Base-by-base conservation (phyloP, 148 eudicot species). In the Linanthus parryae region DNA sequence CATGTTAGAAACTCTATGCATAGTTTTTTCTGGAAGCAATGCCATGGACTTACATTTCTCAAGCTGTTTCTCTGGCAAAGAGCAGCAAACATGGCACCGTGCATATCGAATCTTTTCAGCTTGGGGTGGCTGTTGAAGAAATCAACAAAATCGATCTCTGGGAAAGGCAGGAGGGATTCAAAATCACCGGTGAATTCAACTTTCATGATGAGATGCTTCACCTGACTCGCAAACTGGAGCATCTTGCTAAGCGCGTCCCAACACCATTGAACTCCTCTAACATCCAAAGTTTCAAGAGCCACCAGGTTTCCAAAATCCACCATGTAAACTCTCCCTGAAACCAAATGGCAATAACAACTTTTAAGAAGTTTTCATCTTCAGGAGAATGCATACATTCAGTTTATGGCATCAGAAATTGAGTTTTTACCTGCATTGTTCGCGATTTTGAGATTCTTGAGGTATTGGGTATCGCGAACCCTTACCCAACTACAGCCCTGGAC, bases 51-150 rank as follows among this genome's bases (percentile, higher is more conserved):
- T 49, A 84, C 99, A 77, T 84, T 77, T 80, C 65, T 84, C 46
- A 87, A 73, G 76, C 96, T 87, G 74, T 84, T 78, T 68, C 72
- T 84, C 62, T 84, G 96, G 74, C 96, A 92, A 30, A 92, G 83
- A 46, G 99, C 99, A 65, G 96, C 99, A 72, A 92, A 87, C 96
- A 92, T 87, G 50, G 99, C 96, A 54, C 98, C 99, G 46, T 88
- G 99, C 28, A 92, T 75, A 50, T 87, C 94, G 20, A 92, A 84
- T 31, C 59, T 84, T 54, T 54, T 71, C 37, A 92, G 85, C 73
- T 82, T 92, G 0, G 80, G 85, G 44, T 92, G 96, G 42, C 72
- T 66, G 40, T 84, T 82, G 30, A 92, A 92, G 78, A 92, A 92
- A 31, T 87, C 94, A 14, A 69, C 94, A 66, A 85, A 72, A 69